These are phyloP conservation scores for Suillus hirtellus DNA, from an alignment of 768 basidiomycete genomes.

Conservation along the genomic window DNA sequence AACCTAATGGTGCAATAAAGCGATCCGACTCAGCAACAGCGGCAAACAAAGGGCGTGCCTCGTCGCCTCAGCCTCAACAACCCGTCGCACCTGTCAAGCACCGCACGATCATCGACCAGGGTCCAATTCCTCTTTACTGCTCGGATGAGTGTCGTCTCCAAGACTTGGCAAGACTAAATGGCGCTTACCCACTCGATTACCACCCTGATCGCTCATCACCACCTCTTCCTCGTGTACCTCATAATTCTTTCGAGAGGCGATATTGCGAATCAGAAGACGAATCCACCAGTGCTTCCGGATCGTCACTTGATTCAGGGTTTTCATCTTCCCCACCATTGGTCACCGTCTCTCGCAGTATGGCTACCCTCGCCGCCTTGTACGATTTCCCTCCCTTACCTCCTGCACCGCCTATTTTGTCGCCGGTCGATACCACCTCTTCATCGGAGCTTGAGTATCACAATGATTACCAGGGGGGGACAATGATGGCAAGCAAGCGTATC, in stretches of 20 bases:
- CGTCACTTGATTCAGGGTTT: conserved; percentile 38
- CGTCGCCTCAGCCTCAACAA: conserved; percentile 21
- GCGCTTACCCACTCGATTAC: conserved; percentile 46
- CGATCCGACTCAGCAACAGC: conserved; percentile 26
- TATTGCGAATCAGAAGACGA: conserved; percentile 42
- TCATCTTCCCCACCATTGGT: conserved; percentile 27
- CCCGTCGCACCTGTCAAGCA: conserved; percentile 44
- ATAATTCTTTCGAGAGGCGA: conserved; percentile 35
- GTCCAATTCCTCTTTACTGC: conserved; percentile 81
- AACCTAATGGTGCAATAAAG: conserved; percentile 58
- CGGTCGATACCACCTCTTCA: conserved; percentile 16
- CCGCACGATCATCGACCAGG: conserved; percentile 75
- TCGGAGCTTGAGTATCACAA: conserved; percentile 35
- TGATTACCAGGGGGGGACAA: conserved; percentile 59
- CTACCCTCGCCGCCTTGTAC: conserved; percentile 40
- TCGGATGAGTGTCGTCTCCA: conserved; percentile 71
- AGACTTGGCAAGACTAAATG: conserved; percentile 49
- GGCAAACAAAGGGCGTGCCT: conserved; percentile 17
- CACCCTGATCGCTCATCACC: conserved; percentile 46
- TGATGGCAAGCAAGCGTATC: conserved; percentile 68
- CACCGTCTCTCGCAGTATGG: conserved; percentile 33
- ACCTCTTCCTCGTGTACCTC: conserved; percentile 41
- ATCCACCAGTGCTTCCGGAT: conserved; percentile 37
- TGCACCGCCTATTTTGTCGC: conserved; percentile 42
- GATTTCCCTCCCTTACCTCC: conserved; percentile 57